These are phyloP conservation scores for Aspergillus novoparasiticus DNA, from an alignment of 2,329 filamentous ascomycete species.

Conservation along the genomic window DNA sequence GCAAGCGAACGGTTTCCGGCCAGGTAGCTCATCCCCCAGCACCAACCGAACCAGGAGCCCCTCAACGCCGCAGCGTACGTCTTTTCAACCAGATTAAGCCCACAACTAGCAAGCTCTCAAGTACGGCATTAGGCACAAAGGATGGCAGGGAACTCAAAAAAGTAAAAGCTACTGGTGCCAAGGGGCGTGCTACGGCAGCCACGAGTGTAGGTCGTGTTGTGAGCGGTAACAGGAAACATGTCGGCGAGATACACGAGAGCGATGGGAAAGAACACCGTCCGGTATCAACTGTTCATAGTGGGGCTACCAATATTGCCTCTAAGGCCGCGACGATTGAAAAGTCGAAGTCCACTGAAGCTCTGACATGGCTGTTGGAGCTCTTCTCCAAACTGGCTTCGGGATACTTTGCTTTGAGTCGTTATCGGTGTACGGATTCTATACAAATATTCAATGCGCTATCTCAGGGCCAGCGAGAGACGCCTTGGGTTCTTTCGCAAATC, in stretches of 20 bases:
- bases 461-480: constrained; percentile 77
- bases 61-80: constrained; percentile 71
- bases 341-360: constrained; percentile 70
- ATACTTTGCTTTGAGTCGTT: constrained; percentile 77
- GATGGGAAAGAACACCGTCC: constrained; percentile 64
- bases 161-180: constrained; percentile 73
- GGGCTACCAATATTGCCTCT: constrained; percentile 28
- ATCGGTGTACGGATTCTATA: constrained; percentile 76
- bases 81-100: constrained; percentile 72
- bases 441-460: constrained; percentile 73
- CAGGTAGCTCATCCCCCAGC: constrained; percentile 60
- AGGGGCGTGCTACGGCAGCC: constrained; percentile 64
- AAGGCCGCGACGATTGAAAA: constrained; percentile 51
- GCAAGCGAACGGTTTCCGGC: constrained; percentile 91
- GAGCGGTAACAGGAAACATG: constrained; percentile 82
- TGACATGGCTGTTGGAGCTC: constrained; percentile 76
- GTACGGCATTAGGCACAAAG: constrained; percentile 60
- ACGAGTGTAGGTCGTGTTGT: constrained; percentile 82
- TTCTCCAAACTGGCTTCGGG: constrained; percentile 80
- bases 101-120: constrained; percentile 63
- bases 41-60: constrained; percentile 63
- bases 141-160: constrained; percentile 79
- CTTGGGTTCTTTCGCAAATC: constrained; percentile 90
- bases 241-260: constrained; percentile 59
- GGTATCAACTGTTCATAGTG: constrained; percentile 34